Conservation (phyloP, 1,284 basidiomycete genomes). For the Rhodotorula sp. region DNA sequence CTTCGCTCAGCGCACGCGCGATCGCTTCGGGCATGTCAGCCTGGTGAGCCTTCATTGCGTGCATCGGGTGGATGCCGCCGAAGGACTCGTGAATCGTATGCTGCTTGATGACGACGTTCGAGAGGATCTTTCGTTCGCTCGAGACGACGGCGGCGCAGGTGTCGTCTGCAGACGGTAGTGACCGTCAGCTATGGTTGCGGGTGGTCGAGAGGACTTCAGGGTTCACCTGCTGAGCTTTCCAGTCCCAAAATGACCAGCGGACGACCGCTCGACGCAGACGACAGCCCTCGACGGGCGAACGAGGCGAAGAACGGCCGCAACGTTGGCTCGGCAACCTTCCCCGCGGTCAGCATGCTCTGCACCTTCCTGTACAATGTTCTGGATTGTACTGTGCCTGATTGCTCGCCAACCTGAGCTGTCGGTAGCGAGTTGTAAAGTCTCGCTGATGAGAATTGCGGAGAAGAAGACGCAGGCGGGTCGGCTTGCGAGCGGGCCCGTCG, state of each 20-base stretch:
- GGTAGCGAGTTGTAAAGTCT: too few species aligned
- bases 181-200: not conserved
- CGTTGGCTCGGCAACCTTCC: too few species aligned
- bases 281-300: not conserved
- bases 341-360: too few species aligned
- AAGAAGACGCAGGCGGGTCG: too few species aligned
- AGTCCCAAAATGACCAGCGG: conserved; percentile 64
- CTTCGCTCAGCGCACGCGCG: conserved; percentile 63
- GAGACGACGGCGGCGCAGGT: conserved; percentile 79
- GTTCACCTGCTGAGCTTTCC: conserved; percentile 65
- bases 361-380: too few species aligned
- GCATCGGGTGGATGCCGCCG: conserved; percentile 80
- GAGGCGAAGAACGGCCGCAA: not conserved
- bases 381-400: too few species aligned
- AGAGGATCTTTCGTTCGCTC: conserved; percentile 65
- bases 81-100: conserved; percentile 64
- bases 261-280: not conserved
- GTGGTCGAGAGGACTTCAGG: fast-evolving
- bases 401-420: too few species aligned
- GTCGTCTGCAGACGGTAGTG: conserved; percentile 56
- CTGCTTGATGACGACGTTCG: conserved; percentile 80
- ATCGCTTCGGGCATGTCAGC: conserved; percentile 76
- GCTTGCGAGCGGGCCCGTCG: too few species aligned
- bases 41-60: conserved; percentile 51
- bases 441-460: too few species aligned